These are phyloP conservation scores for Salix koriyanagi DNA, from an alignment of 345 rosid genomes.

Conservation along the genomic window DNA sequence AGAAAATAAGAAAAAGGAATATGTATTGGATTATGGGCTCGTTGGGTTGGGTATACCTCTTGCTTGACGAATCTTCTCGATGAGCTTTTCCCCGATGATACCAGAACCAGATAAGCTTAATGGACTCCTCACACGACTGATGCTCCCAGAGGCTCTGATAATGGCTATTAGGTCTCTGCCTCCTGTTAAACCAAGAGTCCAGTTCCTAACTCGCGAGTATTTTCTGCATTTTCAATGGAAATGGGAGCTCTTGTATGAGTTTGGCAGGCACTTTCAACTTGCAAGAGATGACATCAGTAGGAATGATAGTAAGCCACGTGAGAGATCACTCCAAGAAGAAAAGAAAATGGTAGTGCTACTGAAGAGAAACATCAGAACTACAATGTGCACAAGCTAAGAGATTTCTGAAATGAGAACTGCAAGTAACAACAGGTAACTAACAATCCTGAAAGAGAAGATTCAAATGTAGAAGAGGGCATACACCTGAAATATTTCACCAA, in stretches of 20 bases:
- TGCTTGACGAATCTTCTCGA: constrained; percentile 75
- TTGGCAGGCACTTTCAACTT: not conserved
- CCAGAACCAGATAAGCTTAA: constrained; percentile 59
- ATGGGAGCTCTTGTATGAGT: not conserved
- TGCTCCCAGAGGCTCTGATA: constrained; percentile 87
- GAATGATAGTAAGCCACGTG: not conserved
- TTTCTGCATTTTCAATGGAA: constrained; percentile 46
- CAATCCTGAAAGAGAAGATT: not conserved
- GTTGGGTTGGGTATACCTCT: constrained; percentile 51
- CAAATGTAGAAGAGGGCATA: not conserved
- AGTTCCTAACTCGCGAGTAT: constrained; percentile 71
- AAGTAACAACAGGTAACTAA: too few relatives aligned
- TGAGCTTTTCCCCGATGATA: constrained; percentile 72
- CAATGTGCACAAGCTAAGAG: not conserved
- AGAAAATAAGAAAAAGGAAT: not conserved
- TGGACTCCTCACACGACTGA: constrained; percentile 76
- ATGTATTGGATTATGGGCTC: not conserved
- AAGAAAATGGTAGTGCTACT: too few relatives aligned
- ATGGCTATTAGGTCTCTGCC: constrained; percentile 79
- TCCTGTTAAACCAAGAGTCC: constrained; percentile 89
- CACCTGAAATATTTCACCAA: not conserved
- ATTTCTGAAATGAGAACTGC: too few relatives aligned
- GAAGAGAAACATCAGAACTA: not conserved
- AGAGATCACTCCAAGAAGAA: too few relatives aligned
- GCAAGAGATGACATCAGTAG: constrained; percentile 1